Conservation (phyloP, 257 asterid species). For the Agastache rugosa region DNA sequence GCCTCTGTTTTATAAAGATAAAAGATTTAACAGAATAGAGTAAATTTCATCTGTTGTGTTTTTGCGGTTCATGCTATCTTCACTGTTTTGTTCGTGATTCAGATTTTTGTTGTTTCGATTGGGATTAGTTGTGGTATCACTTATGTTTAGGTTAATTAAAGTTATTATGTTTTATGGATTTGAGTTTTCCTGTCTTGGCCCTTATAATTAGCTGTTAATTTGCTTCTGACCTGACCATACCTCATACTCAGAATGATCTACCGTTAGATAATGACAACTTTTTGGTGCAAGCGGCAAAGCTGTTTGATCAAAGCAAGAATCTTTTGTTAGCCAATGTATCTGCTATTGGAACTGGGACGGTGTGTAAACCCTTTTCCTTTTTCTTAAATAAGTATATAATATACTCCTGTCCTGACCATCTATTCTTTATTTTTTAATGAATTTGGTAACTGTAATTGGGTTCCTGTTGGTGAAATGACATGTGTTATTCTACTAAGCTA, state of each 20-base stretch:
- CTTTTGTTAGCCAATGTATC: constrained; percentile 58
- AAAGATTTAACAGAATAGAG: not conserved
- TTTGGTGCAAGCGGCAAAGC: constrained; percentile 58
- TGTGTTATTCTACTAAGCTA: constrained; percentile 30
- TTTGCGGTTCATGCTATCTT: not conserved
- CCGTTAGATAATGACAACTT: constrained; percentile 53
- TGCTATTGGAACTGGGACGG: constrained; percentile 73
- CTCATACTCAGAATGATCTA: constrained; percentile 61
- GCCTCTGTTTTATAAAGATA: not conserved
- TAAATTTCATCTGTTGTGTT: constrained; percentile 2
- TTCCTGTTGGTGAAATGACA: constrained; percentile 24
- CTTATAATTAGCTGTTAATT: constrained; percentile 14
- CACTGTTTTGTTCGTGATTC: not conserved
- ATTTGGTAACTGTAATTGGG: constrained; percentile 5
- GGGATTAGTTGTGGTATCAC: constrained; percentile 10
- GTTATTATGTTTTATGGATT: not conserved
- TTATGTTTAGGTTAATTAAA: not conserved
- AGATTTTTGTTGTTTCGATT: not conserved
- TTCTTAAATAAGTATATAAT: not conserved
- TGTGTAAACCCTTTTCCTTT: constrained; percentile 39
- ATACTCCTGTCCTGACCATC: not conserved
- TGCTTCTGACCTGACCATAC: constrained; percentile 10
- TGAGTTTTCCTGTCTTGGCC: constrained; percentile 28
- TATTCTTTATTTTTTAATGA: constrained; percentile 17
- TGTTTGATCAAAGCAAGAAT: constrained; percentile 71